These are phyloP conservation scores for Entonaema liquescens DNA, from an alignment of 495 filamentous ascomycete species.

Conservation along the genomic window DNA sequence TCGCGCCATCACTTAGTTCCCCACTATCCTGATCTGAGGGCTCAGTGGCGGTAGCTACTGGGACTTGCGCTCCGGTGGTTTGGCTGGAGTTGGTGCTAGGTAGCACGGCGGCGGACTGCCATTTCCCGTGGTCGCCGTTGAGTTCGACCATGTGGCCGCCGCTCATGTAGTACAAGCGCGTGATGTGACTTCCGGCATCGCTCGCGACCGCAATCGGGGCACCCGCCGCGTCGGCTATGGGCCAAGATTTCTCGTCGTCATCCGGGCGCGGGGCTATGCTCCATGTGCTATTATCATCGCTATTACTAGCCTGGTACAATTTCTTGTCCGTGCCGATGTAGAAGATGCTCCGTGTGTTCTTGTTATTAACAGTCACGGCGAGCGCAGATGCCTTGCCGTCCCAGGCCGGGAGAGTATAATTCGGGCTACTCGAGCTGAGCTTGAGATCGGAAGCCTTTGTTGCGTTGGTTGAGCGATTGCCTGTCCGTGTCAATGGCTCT, in stretches of 20 bases:
- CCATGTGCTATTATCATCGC: conserved; percentile 19
- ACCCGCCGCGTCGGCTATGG: conserved; percentile 35
- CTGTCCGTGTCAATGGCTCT: conserved; percentile 20
- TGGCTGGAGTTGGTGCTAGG: conserved; percentile 9
- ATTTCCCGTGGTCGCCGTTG: conserved; percentile 28
- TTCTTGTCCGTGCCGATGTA: conserved; percentile 42
- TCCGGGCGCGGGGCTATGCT: conserved; percentile 5
- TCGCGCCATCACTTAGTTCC: conserved; percentile 36
- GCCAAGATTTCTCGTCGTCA: conserved; percentile 21
- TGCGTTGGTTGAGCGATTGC: conserved; percentile 34
- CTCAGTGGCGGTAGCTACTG: background rate
- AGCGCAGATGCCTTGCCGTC: conserved; percentile 35
- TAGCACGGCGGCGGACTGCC: conserved; percentile 8
- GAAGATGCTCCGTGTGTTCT: conserved; percentile 40
- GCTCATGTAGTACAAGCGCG: conserved; percentile 41
- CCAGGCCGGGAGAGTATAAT: conserved; percentile 35
- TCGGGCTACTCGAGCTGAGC: conserved; percentile 6
- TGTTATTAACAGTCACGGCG: conserved; percentile 36
- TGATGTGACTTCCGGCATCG: conserved; percentile 18
- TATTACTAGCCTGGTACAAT: conserved; percentile 37
- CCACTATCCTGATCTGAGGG: too few relatives aligned
- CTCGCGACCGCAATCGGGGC: conserved; percentile 34
- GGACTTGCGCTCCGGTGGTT: background rate
- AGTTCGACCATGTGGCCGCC: conserved; percentile 37
- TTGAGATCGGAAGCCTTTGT: conserved; percentile 24